Evolutionary conservation across 176 grass and related monocot genomes (phyloP), one percentile per base, ranked within the genome.

Genomic region (Carex kokanica): DNA sequence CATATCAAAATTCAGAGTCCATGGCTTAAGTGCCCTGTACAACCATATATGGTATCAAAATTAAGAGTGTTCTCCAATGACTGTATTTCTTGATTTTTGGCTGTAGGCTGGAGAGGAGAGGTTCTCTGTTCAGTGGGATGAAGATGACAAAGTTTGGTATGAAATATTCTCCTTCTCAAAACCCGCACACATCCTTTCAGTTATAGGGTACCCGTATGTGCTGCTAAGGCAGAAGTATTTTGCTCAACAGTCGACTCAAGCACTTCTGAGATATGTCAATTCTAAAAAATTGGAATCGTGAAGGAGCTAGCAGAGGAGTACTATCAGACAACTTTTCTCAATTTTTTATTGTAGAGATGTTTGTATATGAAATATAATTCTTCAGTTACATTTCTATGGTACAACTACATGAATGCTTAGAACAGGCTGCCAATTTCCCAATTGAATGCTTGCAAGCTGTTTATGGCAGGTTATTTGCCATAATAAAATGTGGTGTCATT

Each of bases 101-200:
- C 23, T 62, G 40, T 77, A 97, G 94, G 95, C 90, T 34, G 92
- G 95, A 2, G 92, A 94, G 75, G 92, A 94, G 86, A 84, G 90
- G 51, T 98, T 98, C 73, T 98, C 89, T 53, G 68, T 98, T 73
- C 43, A 91, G 61, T 64, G 86, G 79, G 95, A 94, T 59, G 81
- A 90, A 65, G 89, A 93, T 13, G 92, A 90, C 13, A 59, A 85
- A 9, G 92, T 98, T 72, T 98, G 92, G 92, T 98, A 94, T 64
- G 89, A 98, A 84, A 91, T 94, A 34, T 8, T 87, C 31, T 94
- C 95, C 71, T 92, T 94, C 71, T 94, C 95, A 1, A 97, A 92
- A 80, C 92, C 95, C 18, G 92, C 95, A 0, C 95, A 97, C 47
- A 2, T 84, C 49, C 60, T 97, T 21, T 86, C 95, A 2, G 29